These are phyloP conservation scores for Trichoderma brevicompactum DNA, from an alignment of 2,329 filamentous ascomycete species.

Conservation along the genomic window DNA sequence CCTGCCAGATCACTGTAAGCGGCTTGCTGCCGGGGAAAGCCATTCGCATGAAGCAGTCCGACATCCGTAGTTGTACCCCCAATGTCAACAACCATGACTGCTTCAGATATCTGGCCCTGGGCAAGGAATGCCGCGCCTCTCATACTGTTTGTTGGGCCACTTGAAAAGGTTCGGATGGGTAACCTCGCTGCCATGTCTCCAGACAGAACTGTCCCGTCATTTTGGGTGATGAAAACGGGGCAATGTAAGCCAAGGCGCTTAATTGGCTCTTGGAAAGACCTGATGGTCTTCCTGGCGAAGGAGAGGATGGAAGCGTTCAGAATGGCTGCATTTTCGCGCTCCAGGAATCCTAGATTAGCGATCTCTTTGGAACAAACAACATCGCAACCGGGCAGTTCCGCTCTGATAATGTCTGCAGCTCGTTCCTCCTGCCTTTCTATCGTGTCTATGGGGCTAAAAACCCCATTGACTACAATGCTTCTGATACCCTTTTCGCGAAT, in stretches of 20 bases:
- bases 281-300: conserved; percentile 62
- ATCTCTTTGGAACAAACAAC: conserved; percentile 58
- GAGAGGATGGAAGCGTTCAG: conserved; percentile 65
- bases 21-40: conserved; percentile 66
- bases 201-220: conserved; percentile 64
- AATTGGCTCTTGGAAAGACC: conserved; percentile 59
- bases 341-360: conserved; percentile 59
- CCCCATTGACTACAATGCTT: conserved; percentile 53
- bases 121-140: conserved; percentile 65
- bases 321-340: conserved; percentile 68
- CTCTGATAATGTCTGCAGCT: conserved; percentile 48
- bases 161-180: conserved; percentile 66
- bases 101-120: conserved; percentile 43
- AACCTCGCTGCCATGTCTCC: conserved; percentile 57
- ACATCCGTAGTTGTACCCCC: conserved; percentile 70
- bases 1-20: conserved; percentile 66
- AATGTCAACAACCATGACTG: conserved; percentile 66
- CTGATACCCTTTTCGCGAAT: conserved; percentile 50
- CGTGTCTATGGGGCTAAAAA: conserved; percentile 59
- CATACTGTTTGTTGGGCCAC: conserved; percentile 67
- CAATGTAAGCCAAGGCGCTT: conserved; percentile 54
- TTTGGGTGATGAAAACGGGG: conserved; percentile 65
- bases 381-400: conserved; percentile 47
- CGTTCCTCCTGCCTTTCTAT: conserved; percentile 54
- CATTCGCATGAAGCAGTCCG: conserved; percentile 62